Base-by-base conservation (phyloP, 208 protist species). In the Crithidia brevicula region DNA sequence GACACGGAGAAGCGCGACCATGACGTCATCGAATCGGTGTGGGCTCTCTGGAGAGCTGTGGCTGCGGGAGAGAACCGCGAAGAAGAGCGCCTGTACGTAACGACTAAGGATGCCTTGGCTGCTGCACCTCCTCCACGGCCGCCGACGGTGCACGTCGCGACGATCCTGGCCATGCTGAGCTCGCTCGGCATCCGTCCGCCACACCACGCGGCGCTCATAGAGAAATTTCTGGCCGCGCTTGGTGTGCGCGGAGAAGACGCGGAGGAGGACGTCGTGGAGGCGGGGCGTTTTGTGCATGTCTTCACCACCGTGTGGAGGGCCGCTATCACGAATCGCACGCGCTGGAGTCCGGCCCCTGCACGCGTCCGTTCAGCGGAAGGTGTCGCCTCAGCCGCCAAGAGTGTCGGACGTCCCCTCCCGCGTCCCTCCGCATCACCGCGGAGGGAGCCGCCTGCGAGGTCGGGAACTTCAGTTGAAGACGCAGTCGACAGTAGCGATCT, bases 211-310 rank as follows among this genome's bases (percentile, higher is more conserved):
- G 64, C 57, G 23, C 42, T 85, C 10, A 57, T 74, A 15, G 67
- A 77, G 23, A 89, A 89, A 49, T 89, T 89, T 51, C 47, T 86
- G 9, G 22, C 18, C 9, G 80, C 77, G 1, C 57, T 86, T 7
- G 68, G 62, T 23, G 45, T 83, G 22, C 46, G 27, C 42, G 45
- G 25, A 0, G 56, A 25, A 11, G 46, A 40, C 25, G 36, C 11
- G 33, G 52, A 22, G 13, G 65, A 27, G 18, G n/a, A 38, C 15
- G 49, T 58, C 52, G 76, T 82, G 20, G 51, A 66, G 5, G 82
- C 80, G 27, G 74, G 74, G 45, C 74, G 77, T 15, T 89, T 89
- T 42, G 23, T 47, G 4, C 61, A 76, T 49, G 80, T 89, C 31
- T 82, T 89, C 67, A 70, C 70, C 10, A 72, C 52, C 16, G 77